Conservation (phyloP, 345 rosid genomes). For the Brassica carinata region DNA sequence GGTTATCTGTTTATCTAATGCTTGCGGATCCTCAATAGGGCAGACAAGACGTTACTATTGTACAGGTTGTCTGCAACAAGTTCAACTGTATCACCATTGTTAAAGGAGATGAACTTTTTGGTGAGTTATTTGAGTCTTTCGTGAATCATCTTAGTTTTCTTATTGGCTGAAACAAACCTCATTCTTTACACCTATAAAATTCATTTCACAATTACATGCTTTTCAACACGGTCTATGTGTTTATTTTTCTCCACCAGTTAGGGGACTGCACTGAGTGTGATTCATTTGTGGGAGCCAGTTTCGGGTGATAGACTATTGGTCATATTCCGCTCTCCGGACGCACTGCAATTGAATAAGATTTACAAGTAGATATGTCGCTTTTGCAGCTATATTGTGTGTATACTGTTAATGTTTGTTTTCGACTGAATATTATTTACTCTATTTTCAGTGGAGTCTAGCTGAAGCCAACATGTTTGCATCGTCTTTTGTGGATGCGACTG, state of each 20-base stretch:
- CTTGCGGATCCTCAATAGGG: too few species aligned
- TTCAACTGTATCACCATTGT: too few species aligned
- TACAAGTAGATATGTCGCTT: constrained; percentile 56
- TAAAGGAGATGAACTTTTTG: too few species aligned
- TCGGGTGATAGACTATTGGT: constrained; percentile 74
- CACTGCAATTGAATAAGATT: constrained; percentile 81
- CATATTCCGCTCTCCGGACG: constrained; percentile 72
- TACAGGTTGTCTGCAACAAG: too few species aligned
- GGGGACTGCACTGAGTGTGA: constrained; percentile 75
- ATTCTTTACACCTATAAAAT: too few species aligned
- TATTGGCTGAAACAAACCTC: too few species aligned
- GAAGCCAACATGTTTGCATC: constrained; percentile 89
- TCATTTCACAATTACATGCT: background rate
- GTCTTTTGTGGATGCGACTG: constrained; percentile 67
- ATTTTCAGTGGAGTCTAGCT: constrained; percentile 88
- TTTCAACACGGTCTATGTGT: background rate
- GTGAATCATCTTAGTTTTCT: too few species aligned
- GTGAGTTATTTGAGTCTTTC: too few species aligned
- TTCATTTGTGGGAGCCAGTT: constrained; percentile 72
- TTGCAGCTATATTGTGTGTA: background rate
- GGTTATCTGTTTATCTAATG: too few species aligned
- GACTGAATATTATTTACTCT: constrained; percentile 22
- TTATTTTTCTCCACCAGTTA: constrained; percentile 6
- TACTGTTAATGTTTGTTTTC: background rate
- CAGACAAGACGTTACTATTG: too few species aligned